These are phyloP conservation scores for Batkoa obscura DNA, from an alignment of 371 early-diverging fungal genomes.

Conservation along the genomic window DNA sequence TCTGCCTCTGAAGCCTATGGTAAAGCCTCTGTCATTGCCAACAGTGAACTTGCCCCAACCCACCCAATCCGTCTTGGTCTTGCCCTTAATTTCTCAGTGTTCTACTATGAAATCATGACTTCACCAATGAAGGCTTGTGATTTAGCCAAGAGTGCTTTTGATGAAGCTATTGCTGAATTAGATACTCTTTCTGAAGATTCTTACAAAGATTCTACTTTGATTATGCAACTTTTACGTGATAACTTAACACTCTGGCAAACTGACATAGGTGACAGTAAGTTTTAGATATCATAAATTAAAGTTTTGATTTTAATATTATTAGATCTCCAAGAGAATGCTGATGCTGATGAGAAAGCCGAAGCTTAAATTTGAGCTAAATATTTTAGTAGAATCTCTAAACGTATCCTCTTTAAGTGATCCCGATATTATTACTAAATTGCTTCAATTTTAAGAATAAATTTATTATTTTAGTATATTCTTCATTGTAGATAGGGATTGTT, in stretches of 20 bases:
- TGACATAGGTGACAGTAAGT: slow-evolving; percentile 27
- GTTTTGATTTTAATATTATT: too few species aligned
- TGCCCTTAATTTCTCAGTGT: slow-evolving; percentile 81
- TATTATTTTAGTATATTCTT: too few species aligned
- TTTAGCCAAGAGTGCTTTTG: slow-evolving; percentile 74
- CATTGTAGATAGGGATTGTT: too few species aligned
- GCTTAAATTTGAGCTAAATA: too few species aligned
- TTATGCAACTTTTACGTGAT: slow-evolving; percentile 80
- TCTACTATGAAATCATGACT: slow-evolving; percentile 81
- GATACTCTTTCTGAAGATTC: slow-evolving; percentile 67
- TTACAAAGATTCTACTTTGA: slow-evolving; percentile 79
- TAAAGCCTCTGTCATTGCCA: slow-evolving; percentile 51
- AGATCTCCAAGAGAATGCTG: too few species aligned
- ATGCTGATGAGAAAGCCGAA: too few species aligned
- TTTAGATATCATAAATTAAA: too few species aligned
- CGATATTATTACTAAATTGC: too few species aligned
- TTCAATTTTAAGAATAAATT: too few species aligned
- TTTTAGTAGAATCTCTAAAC: too few species aligned
- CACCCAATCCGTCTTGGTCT: slow-evolving; percentile 81
- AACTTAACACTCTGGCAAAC: slow-evolving; percentile 79
- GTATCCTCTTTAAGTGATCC: too few species aligned
- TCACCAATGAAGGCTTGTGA: slow-evolving; percentile 59
- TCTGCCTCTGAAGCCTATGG: slow-evolving; percentile 63
- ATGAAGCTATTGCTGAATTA: slow-evolving; percentile 68
- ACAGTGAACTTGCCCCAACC: slow-evolving; percentile 48